Base-by-base conservation (phyloP, 805 yeast species). In the Suhomyces pyralidae region DNA sequence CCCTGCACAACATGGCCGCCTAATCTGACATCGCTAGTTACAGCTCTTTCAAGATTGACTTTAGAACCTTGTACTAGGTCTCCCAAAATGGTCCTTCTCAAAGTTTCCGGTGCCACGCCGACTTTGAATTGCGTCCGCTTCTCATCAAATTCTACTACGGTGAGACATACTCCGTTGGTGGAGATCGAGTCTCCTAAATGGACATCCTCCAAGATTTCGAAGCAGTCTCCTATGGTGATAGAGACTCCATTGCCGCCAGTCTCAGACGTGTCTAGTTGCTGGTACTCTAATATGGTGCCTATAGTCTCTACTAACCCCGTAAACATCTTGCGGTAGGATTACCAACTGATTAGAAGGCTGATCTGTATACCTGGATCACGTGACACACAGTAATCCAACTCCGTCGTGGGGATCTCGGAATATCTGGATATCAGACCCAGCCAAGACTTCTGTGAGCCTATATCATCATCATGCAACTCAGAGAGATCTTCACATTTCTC, bases 1-100 rank as follows among this genome's bases (percentile, higher is more conserved):
- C 99, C 99, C 63, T 94, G 99, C 2, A 94, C 99, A 57, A 93
- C 82, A 69, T 94, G 99, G 0, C 99, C 99, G 22, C 99, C 99
- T 62, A 92, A 83, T 57, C 99, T 77, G 6, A 84, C 89, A 50
- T 88, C 90, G 12, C 84, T 83, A 75, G 84, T 76, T 30, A 94
- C 90, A 0, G 99, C 99, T 54, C 99, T 78, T 68, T 94, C 99
- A 55, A 93, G 75, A 66, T 94, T 93, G 19, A 94, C 97, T 53
- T 77, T 78, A 17, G 80, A 67, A 1, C 90, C 92, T 2, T 52
- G 46, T 20, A 59, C 64, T 67, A 93, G 78, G 8, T 69, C 69
- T 1, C 91, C 93, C 44, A 94, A 71, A 57, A 88, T 86, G 1
- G 97, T 84, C 56, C 94, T 79, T 55, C 90, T 81, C 38, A 94